A percentile compares a stretch with the other conserved stretches of the same genome.
These are phyloP conservation scores for Macrophomina tecta DNA, from an alignment of 2,329 filamentous ascomycete genomes.

Conservation along the genomic window DNA sequence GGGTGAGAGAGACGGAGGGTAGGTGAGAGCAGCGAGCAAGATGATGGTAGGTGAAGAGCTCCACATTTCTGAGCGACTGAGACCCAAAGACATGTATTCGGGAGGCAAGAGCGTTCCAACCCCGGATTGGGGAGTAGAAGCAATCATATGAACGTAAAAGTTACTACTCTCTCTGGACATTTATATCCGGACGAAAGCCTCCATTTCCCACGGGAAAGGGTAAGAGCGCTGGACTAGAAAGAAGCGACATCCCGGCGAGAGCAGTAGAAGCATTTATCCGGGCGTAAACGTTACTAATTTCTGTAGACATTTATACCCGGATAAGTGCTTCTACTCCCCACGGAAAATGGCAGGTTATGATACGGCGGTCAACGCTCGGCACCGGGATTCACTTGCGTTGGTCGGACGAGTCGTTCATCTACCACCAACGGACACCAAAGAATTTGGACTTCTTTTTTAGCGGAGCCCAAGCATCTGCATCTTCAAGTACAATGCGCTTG, in stretches of 20 bases:
- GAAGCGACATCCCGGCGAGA: background rate
- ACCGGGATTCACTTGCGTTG: background rate
- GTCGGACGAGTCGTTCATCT: background rate
- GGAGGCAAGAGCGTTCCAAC: background rate
- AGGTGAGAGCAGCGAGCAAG: no score
- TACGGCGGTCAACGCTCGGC: no score
- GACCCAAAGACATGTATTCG: background rate
- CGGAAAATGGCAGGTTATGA: no score
- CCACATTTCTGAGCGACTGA: background rate
- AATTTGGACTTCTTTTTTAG: slow-evolving; percentile 22
- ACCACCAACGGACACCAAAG: slow-evolving; percentile 28
- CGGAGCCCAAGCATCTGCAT: slow-evolving; percentile 12
- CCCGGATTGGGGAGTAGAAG: background rate
- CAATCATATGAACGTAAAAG: no score
- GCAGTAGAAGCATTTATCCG: no score
- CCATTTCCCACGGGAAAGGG: background rate
- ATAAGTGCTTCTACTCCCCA: no score
- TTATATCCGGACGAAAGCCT: no score
- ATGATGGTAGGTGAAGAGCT: background rate
- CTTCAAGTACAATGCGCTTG: slow-evolving; percentile 22
- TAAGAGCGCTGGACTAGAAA: background rate
- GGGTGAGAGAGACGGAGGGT: no score
- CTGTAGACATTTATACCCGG: no score
- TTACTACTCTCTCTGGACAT: no score
- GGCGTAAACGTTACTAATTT: no score